These are phyloP conservation scores for Aspergillus sp. DNA, from an alignment of 2,329 filamentous ascomycete species.

Conservation along the genomic window DNA sequence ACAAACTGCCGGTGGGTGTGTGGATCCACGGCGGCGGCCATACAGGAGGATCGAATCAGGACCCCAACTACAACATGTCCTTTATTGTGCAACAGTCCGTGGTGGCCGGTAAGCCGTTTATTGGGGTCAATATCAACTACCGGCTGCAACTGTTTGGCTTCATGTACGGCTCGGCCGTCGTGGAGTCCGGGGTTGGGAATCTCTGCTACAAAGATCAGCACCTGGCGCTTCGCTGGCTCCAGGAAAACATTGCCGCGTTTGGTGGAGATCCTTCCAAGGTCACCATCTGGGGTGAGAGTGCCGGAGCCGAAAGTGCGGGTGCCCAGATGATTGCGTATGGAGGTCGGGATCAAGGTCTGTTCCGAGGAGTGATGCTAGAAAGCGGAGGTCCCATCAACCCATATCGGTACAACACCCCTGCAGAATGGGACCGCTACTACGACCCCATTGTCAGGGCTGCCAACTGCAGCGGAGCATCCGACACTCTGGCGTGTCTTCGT, in stretches of 20 bases:
- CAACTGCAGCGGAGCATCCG: background rate
- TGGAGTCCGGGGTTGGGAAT: constrained; percentile 25
- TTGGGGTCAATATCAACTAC: constrained; percentile 54
- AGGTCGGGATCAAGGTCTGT: constrained; percentile 22
- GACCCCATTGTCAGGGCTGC: background rate
- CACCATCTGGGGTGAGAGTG: constrained; percentile 17
- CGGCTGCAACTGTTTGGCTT: constrained; percentile 52
- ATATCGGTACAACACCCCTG: background rate
- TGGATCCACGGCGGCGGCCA: constrained; percentile 39
- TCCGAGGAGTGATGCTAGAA: constrained; percentile 21
- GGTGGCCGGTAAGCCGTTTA: constrained; percentile 48
- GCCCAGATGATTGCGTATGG: constrained; percentile 21
- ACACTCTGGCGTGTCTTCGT: background rate
- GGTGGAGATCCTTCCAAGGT: constrained; percentile 13
- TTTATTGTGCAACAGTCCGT: constrained; percentile 35
- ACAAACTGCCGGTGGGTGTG: background rate
- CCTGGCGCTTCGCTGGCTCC: constrained; percentile 10
- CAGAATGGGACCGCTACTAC: constrained; percentile 2
- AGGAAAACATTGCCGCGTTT: background rate
- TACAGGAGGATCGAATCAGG: constrained; percentile 36
- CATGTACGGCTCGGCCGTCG: constrained; percentile 39
- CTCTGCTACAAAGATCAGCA: constrained; percentile 38
- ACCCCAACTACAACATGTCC: background rate
- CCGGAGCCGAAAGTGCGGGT: constrained; percentile 19
- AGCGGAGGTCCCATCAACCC: constrained; percentile 10